Conservation (phyloP, 1,284 basidiomycete species). For the Papiliotrema laurentii region DNA sequence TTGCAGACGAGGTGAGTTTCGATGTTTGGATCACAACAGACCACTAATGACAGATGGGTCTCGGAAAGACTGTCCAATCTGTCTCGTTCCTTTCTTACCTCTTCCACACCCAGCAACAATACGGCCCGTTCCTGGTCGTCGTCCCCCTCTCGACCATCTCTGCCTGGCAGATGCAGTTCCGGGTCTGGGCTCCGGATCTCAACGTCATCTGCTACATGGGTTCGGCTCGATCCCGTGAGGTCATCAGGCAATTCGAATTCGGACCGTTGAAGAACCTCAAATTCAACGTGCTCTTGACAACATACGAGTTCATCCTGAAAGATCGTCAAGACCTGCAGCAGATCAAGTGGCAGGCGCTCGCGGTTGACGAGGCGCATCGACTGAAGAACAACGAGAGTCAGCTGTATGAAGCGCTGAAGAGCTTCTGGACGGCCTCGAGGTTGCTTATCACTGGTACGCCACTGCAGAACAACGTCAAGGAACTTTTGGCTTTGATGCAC, state of each 20-base stretch:
- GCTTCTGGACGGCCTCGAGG: constrained; percentile 86
- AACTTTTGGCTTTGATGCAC: constrained; percentile 94
- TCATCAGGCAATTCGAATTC: constrained; percentile 91
- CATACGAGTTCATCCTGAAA: constrained; percentile 93
- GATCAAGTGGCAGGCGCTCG: constrained; percentile 96
- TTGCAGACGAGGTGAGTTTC: constrained; percentile 79
- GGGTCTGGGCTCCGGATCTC: constrained; percentile 91
- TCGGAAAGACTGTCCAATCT: constrained; percentile 97
- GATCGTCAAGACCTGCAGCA: constrained; percentile 83
- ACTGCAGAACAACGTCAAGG: constrained; percentile 98
- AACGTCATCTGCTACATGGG: constrained; percentile 98
- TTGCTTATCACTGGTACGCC: constrained; percentile 97
- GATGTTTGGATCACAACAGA: not conserved
- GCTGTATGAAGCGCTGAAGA: constrained; percentile 86
- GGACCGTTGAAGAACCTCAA: constrained; percentile 73
- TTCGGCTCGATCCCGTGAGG: constrained; percentile 77
- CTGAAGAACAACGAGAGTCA: constrained; percentile 98
- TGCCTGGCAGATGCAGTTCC: constrained; percentile 96
- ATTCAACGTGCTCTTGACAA: constrained; percentile 96
- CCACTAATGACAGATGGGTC: constrained; percentile 66
- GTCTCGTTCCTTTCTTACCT: constrained; percentile 94
- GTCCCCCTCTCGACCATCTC: constrained; percentile 97
- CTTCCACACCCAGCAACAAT: constrained; percentile 88
- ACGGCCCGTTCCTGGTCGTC: constrained; percentile 95
- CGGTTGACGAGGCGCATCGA: constrained; percentile 97